These are phyloP conservation scores for Geotrichum ghanense DNA, from an alignment of 805 yeast genomes.

Conservation along the genomic window DNA sequence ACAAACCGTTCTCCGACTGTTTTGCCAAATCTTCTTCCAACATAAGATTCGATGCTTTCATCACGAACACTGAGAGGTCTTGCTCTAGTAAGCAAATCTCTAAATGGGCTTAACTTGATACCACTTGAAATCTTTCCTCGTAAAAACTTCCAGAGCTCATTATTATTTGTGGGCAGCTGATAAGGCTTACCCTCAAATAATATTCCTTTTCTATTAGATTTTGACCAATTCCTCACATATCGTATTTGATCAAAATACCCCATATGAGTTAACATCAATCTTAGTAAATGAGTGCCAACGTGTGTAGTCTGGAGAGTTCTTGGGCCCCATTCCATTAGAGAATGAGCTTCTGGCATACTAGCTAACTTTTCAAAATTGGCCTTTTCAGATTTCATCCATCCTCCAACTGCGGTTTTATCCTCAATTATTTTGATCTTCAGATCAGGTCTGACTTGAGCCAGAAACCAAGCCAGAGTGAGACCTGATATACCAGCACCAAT, in stretches of 20 bases:
- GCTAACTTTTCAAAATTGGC: slow-evolving; percentile 12
- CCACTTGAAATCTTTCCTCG: slow-evolving; percentile 30
- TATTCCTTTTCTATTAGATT: slow-evolving; percentile 57
- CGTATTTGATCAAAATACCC: slow-evolving; percentile 18
- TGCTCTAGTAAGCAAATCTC: slow-evolving; percentile 18
- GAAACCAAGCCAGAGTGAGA: slow-evolving; percentile 35
- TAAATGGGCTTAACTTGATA: slow-evolving; percentile 43
- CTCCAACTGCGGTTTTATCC: slow-evolving; percentile 47
- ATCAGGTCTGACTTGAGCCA: slow-evolving; percentile 69
- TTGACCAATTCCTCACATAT: slow-evolving; percentile 1
- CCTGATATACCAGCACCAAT: slow-evolving; percentile 90
- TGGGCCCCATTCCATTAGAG: slow-evolving; percentile 74
- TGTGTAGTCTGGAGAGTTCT: slow-evolving; percentile 78
- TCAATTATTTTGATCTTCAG: slow-evolving; percentile 55
- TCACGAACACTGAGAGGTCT: slow-evolving; percentile 30
- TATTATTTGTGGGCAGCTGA: slow-evolving; percentile 20
- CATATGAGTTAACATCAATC: slow-evolving; percentile 28
- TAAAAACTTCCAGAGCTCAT: slow-evolving; percentile 14
- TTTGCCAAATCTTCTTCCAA: slow-evolving; percentile 59
- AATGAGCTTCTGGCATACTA: slow-evolving; percentile 13
- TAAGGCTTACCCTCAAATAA: slow-evolving; percentile 27
- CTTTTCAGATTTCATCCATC: slow-evolving; percentile 53
- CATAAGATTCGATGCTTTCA: slow-evolving; percentile 60
- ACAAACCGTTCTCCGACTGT: slow-evolving; percentile 41
- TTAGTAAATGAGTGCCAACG: slow-evolving; percentile 40